Evolutionary conservation across 169 alveolate genomes (phyloP).

Genomic region (Plasmodium chabaudi): DNA sequence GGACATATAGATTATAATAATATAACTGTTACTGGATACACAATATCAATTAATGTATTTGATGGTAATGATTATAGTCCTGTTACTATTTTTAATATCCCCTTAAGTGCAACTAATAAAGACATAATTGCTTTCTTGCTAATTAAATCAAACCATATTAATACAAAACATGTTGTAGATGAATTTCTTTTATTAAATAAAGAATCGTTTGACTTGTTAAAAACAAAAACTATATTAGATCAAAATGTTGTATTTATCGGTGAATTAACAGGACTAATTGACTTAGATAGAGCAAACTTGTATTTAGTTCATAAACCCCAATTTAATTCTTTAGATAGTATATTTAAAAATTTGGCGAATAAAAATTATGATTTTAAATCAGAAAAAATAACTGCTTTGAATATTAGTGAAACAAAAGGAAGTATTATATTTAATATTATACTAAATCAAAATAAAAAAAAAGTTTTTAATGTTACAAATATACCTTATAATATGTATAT

Average conservation of each 20-base stretch:
- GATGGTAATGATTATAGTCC: slow-evolving; percentile 43
- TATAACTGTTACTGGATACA: slow-evolving; percentile 35
- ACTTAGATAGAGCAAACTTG: slow-evolving; percentile 24
- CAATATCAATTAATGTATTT: slow-evolving; percentile 30
- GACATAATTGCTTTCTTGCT: slow-evolving; percentile 63
- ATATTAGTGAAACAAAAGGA: slow-evolving; percentile 22
- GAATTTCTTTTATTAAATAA: slow-evolving; percentile 51
- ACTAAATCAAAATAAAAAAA: slow-evolving; percentile 22
- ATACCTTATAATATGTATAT: slow-evolving; percentile 65
- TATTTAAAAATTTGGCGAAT: slow-evolving; percentile 54
- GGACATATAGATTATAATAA: slow-evolving; percentile 47
- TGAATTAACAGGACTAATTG: slow-evolving; percentile 24
- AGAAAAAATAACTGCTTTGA: slow-evolving; percentile 18
- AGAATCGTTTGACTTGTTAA: slow-evolving; percentile 15
- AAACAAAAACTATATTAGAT: slow-evolving; percentile 3
- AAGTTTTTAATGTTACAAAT: slow-evolving; percentile 38
- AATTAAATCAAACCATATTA: slow-evolving; percentile 63
- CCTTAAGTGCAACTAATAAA: slow-evolving; percentile 67
- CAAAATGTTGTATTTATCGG: slow-evolving; percentile 48
- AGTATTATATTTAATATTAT: slow-evolving; percentile 17
- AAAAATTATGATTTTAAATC: slow-evolving; percentile 61
- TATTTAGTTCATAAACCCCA: slow-evolving; percentile 40
- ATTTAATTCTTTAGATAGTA: slow-evolving; percentile 33
- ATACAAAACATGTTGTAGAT: slow-evolving; percentile 28
- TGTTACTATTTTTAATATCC: slow-evolving; percentile 38